A percentile compares a stretch with the other conserved stretches of the same genome.
Evolutionary conservation across 2,329 filamentous ascomycete genomes (phyloP).

Genomic region (Geosmithia flava): DNA sequence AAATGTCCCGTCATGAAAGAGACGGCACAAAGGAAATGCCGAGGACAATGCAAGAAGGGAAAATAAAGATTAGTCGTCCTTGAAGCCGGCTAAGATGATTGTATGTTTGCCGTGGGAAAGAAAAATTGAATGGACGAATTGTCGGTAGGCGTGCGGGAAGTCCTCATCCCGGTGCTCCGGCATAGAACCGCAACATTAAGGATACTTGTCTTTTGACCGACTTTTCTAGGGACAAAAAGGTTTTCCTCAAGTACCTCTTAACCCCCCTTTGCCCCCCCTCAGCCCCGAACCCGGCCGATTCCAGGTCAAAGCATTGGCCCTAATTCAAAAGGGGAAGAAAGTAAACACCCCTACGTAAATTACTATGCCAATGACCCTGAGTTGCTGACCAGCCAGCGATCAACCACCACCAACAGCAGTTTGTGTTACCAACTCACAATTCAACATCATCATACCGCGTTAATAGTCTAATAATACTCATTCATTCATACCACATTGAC

Average conservation of each 20-base stretch:
- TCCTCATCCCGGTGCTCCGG: neutral
- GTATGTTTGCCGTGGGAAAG: neutral
- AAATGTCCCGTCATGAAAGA: neutral
- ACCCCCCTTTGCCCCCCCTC: no score
- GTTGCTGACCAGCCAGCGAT: neutral
- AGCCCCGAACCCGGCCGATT: slow-evolving; percentile 1
- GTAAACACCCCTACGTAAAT: slow-evolving; percentile 2
- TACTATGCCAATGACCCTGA: neutral
- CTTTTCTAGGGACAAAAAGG: neutral
- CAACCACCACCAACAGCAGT: no score
- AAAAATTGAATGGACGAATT: slow-evolving; percentile 1
- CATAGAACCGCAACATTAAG: neutral
- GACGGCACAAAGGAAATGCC: neutral
- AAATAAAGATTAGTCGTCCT: neutral
- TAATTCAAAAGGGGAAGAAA: slow-evolving; percentile 2
- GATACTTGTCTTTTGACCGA: neutral
- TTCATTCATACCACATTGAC: neutral
- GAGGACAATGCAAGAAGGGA: neutral
- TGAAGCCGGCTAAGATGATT: neutral
- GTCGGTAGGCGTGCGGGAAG: neutral
- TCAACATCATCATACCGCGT: neutral
- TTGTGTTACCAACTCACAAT: neutral
- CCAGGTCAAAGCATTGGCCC: neutral
- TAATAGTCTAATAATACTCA: neutral
- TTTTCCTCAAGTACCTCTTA: neutral